Percentiles rank a stretch among this genome's conserved stretches.
Conservation (phyloP, 176 grass and related monocot genomes). For the Bolboschoenus planiculmis region DNA sequence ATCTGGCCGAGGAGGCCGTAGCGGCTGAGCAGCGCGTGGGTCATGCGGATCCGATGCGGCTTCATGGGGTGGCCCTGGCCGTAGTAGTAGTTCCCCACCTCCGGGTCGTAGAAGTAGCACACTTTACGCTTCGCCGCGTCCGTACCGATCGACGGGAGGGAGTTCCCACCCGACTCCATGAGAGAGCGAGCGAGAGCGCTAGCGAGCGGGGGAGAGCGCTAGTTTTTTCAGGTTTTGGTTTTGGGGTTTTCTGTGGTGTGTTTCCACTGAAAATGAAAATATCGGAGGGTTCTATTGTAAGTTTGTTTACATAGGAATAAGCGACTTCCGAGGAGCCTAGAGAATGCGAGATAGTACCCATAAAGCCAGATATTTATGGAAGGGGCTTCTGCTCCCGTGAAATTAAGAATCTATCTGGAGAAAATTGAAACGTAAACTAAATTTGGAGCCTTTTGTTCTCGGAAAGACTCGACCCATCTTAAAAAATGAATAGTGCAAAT, state of each 20-base stretch:
- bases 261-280: neutral
- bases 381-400: too few species aligned
- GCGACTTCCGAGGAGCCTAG: neutral
- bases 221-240: neutral
- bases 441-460: neutral
- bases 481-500: too few species aligned
- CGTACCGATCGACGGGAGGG: conserved; percentile 45
- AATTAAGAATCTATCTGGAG: too few species aligned
- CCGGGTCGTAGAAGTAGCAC: conserved; percentile 96
- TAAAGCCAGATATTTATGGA: too few species aligned
- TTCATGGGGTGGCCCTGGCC: conserved; percentile 91
- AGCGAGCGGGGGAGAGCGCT: neutral
- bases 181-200: neutral
- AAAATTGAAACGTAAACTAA: too few species aligned
- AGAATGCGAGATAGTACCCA: neutral
- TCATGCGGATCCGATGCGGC: conserved; percentile 91
- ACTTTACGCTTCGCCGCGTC: conserved; percentile 81
- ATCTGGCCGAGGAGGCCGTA: conserved; percentile 70
- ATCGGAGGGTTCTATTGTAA: neutral
- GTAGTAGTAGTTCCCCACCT: conserved; percentile 99
- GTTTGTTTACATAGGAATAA: neutral
- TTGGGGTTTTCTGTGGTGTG: conserved; percentile 11
- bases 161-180: conserved; percentile 58
- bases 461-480: neutral
- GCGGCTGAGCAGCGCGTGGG: conserved; percentile 57